Evolutionary conservation across 2,329 filamentous ascomycete genomes (phyloP).

Genomic region (Orbilia oligospora): DNA sequence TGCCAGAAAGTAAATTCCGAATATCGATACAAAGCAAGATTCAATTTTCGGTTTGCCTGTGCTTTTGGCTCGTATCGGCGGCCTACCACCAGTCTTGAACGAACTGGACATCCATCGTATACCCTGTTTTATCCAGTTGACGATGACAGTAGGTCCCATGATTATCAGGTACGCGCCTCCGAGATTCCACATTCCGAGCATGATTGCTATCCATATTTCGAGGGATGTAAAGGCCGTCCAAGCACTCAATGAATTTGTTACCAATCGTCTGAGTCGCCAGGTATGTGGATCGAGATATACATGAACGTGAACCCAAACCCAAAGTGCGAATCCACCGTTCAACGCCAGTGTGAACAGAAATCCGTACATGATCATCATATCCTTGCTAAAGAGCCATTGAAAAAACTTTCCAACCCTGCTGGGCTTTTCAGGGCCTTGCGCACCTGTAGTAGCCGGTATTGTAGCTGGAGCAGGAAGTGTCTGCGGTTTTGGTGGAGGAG

Average conservation of each 20-base stretch:
- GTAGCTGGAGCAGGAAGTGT: slow-evolving; percentile 1
- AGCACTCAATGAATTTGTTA: slow-evolving; percentile 5
- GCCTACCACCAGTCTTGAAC: background rate
- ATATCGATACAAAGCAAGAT: background rate
- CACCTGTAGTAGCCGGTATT: background rate
- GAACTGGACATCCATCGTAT: background rate
- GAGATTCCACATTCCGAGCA: slow-evolving; percentile 48
- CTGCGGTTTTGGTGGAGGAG: slow-evolving; percentile 15
- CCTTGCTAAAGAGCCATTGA: background rate
- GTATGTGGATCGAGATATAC: slow-evolving; percentile 39
- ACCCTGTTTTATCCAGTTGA: background rate
- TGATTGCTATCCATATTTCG: slow-evolving; percentile 44
- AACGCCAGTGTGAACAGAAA: slow-evolving; percentile 22
- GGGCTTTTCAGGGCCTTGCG: background rate
- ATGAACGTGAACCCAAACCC: slow-evolving; percentile 35
- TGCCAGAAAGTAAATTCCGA: background rate
- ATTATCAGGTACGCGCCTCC: slow-evolving; percentile 14
- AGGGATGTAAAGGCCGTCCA: slow-evolving; percentile 38
- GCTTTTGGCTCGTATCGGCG: background rate
- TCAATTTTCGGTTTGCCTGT: background rate
- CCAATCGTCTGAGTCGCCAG: slow-evolving; percentile 22
- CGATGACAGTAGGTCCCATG: background rate
- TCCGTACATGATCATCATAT: background rate
- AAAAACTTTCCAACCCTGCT: background rate
- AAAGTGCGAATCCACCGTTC: slow-evolving; percentile 41